Base-by-base conservation (phyloP, 768 basidiomycete genomes). In the Russula compacta region DNA sequence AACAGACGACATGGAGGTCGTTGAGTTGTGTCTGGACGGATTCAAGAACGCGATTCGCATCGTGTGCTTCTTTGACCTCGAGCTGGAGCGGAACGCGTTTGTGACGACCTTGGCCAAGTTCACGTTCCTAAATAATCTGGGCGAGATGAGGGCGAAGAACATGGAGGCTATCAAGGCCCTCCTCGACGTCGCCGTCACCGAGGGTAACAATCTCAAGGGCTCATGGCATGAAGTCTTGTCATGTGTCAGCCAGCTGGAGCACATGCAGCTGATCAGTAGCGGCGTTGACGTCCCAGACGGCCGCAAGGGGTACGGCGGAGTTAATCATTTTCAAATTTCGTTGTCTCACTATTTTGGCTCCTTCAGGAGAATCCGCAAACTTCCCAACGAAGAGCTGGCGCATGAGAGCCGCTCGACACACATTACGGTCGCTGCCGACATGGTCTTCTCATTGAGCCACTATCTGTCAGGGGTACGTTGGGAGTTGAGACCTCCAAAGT, bases 121-220 rank as follows among this genome's bases (percentile, higher is more conserved):
- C 73, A 99, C 97, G 0, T 97, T 97, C 79, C 78, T 98, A 64
- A 98, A 91, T 73, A 98, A 99, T 70, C 76, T 98, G 5, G 93
- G 94, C 57, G 97, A 98, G 77, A 99, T 99, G 97, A 95, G 93
- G 75, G 81, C 92, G 38, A 98, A 98, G 78, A 98, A 98, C 70
- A 97, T 99, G 84, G 97, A 98, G 71, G 97, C 95, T 6, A 98
- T 99, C 76, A 98, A 98, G 73, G 76, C 92, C 3, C 78, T 99
- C 54, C 77, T 99, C 11, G 97, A 98, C 69, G 84, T 99, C 47
- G 95, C 97, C 15, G 88, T 95, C 43, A 88, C 83, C n/a, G 95
- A 99, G 71, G 97, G 97, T 62, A 98, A 97, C 71, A 86, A 92
- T 71, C 80, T 99, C 63, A 97, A 95, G 76, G 87, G 86, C 1